Conservation (phyloP, 139 green algal species). For the Coelastrella sp. region DNA sequence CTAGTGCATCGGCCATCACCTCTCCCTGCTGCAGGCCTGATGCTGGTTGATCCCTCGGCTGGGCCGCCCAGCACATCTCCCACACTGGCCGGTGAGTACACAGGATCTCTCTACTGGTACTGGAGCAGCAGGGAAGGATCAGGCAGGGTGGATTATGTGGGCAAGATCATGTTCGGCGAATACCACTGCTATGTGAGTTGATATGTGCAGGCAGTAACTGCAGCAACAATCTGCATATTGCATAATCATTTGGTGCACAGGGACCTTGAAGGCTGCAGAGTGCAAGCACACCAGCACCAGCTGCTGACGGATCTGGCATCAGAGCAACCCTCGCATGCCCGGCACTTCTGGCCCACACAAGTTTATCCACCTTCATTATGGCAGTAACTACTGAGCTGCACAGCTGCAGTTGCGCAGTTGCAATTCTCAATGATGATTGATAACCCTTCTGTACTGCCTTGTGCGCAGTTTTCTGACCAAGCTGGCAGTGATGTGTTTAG, state of each 20-base stretch:
- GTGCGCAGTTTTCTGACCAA: slow-evolving; percentile 33
- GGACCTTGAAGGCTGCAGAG: no score
- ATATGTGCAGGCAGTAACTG: background rate
- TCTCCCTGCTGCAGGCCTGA: background rate
- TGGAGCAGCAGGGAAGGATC: slow-evolving; percentile 24
- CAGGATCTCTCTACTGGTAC: slow-evolving; percentile 30
- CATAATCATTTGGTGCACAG: no score
- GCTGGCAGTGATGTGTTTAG: slow-evolving; percentile 34
- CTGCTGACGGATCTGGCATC: no score
- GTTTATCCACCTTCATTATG: no score
- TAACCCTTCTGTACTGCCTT: background rate
- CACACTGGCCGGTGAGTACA: slow-evolving; percentile 25
- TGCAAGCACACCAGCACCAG: no score
- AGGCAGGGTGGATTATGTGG: slow-evolving; percentile 6
- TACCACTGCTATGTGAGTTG: slow-evolving; percentile 22
- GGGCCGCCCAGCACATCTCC: slow-evolving; percentile 6
- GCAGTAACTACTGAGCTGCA: no score
- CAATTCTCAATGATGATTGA: no score
- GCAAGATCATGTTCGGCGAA: background rate
- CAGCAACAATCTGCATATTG: background rate
- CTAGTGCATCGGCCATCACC: background rate
- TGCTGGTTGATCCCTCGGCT: slow-evolving; percentile 30
- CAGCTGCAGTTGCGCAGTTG: no score
- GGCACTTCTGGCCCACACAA: no score
- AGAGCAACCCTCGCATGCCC: no score